These are phyloP conservation scores for Sporothrix humicola DNA, from an alignment of 2,329 filamentous ascomycete genomes.

Conservation along the genomic window DNA sequence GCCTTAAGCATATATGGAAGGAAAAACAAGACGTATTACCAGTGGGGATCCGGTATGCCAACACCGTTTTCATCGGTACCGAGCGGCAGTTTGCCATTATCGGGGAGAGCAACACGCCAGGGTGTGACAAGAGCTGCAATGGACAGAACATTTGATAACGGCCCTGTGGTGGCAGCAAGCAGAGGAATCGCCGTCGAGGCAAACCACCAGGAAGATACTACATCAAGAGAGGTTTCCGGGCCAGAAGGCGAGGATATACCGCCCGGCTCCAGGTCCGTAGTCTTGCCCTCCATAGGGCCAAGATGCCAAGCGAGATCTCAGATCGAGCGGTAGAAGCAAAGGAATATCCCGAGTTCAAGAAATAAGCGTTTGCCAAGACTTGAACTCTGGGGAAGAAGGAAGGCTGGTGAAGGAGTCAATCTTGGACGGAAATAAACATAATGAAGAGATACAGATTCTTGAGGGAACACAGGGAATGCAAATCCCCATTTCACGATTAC, in stretches of 20 bases:
- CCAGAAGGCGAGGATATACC: background rate
- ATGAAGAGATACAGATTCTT: too few species aligned
- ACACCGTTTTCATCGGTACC: conserved; percentile 57
- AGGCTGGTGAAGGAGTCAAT: too few species aligned
- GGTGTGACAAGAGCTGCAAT: conserved; percentile 69
- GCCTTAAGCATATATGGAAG: background rate
- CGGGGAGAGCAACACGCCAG: conserved; percentile 61
- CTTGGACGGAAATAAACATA: too few species aligned
- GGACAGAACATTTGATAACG: conserved; percentile 71
- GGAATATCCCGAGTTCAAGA: too few species aligned
- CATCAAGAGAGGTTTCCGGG: background rate
- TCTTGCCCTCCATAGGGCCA: background rate
- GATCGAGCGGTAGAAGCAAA: background rate
- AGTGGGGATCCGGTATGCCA: conserved; percentile 63
- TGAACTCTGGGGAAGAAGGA: too few species aligned
- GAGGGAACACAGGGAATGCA: too few species aligned
- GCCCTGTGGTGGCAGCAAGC: conserved; percentile 70
- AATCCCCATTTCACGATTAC: too few species aligned
- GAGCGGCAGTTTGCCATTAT: conserved; percentile 50
- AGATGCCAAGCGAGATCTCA: conserved; percentile 16
- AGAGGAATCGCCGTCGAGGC: conserved; percentile 58
- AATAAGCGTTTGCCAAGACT: conserved; percentile 11
- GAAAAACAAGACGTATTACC: conserved; percentile 40
- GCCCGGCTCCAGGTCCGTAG: background rate
- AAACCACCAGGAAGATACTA: conserved; percentile 46